Evolutionary conservation across 1,284 basidiomycete species (phyloP), one percentile per base, ranked within the genome.

Genomic region (Moesziomyces globuligerus): DNA sequence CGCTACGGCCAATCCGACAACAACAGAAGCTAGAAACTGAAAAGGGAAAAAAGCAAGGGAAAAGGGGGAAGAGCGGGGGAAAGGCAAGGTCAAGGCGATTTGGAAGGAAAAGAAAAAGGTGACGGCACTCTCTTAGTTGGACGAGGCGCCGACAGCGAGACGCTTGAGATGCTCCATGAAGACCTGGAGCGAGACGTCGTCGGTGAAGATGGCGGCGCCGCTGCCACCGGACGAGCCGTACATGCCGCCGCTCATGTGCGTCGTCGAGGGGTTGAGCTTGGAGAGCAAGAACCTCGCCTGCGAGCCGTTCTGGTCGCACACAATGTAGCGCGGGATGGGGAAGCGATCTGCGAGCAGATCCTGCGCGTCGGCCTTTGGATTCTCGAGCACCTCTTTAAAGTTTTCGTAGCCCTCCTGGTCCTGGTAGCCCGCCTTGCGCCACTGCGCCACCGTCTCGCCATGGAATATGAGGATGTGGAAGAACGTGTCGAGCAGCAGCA

Each of bases 401-500:
- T 98, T 98, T 83, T 98, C 96, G 76, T 98, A 97, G 32, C 94
- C 95, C 81, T 98, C 95, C 84, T 98, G 94, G 9, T 99, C 94
- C 82, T 98, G 96, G 82, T 98, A 99, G 7, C 94, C 94, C n/a
- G 93, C 93, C 84, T 98, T 98, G 56, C 95, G 88, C 96, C 96
- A 99, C 83, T 94, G 91, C 0, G 95, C 94, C 51, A 98, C 88
- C 17, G 94, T 94, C 84, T 95, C 93, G 26, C 96, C 96, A 83
- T 98, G 94, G 91, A 97, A 98, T 84, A 98, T 98, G 79, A 98
- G 90, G 75, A 98, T 97, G 83, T 99, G 96, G 92, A 99, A 98
- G 88, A 97, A 99, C 4, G 96, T 98, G 82, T 99, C 96, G 67
- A 99, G 90, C n/a, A 99, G 88, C 34, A 99, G 88, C 75, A 98